Conservation (phyloP, 495 filamentous ascomycete species). For the Penicillium paradoxum region DNA sequence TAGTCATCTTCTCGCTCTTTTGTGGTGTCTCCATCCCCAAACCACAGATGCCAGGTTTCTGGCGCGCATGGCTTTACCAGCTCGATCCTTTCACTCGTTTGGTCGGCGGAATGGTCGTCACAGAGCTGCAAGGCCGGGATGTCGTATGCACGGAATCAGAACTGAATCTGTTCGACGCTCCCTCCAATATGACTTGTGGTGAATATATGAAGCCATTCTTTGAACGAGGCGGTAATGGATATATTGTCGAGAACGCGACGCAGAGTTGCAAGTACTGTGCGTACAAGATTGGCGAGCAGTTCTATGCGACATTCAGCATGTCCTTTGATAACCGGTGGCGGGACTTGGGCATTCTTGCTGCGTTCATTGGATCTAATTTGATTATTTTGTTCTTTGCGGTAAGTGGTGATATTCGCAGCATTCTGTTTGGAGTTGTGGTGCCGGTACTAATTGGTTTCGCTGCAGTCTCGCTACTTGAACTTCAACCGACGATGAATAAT, state of each 20-base stretch:
- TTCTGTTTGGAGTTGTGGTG: not conserved
- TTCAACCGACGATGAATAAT: constrained; percentile 53
- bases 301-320: constrained; percentile 61
- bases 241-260: constrained; percentile 55
- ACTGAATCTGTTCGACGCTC: constrained; percentile 58
- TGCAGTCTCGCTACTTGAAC: constrained; percentile 57
- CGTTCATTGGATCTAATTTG: constrained; percentile 71
- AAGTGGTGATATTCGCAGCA: constrained; percentile 5
- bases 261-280: constrained; percentile 71
- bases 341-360: constrained; percentile 70
- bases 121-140: constrained; percentile 60
- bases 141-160: constrained; percentile 55
- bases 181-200: constrained; percentile 57
- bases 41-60: constrained; percentile 70
- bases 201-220: constrained; percentile 73
- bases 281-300: constrained; percentile 71
- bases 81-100: constrained; percentile 81
- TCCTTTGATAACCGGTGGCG: constrained; percentile 66
- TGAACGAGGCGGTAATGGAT: constrained; percentile 56
- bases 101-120: constrained; percentile 72
- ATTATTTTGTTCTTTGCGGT: constrained; percentile 65
- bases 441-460: constrained; percentile 17
- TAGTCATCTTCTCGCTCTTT: constrained; percentile 76
- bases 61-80: constrained; percentile 74
- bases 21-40: constrained; percentile 78